A percentile compares a stretch with the other conserved stretches of the same genome.
phyloP scores from a whole-genome alignment of 2,329 filamentous ascomycete species.

The Catunica adiposa region DNA sequence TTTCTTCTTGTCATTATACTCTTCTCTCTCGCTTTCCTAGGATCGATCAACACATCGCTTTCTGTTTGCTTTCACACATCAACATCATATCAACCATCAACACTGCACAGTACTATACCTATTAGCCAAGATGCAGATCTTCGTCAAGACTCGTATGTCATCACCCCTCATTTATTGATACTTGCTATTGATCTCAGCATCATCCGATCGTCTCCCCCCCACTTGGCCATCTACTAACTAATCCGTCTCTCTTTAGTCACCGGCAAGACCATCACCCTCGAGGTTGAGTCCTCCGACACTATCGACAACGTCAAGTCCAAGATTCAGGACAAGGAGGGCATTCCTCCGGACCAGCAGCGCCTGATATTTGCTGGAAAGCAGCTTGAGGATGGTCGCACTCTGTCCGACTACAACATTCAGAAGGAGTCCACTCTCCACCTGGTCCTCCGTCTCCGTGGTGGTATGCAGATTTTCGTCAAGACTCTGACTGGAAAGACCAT shows the following conservation, averaged over 20 bases:
- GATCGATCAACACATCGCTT: background rate
- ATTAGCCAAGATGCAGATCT: slow-evolving; percentile 64
- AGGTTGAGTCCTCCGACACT: slow-evolving; percentile 77
- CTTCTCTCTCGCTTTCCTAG: slow-evolving; percentile 8
- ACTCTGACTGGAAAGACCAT: slow-evolving; percentile 90
- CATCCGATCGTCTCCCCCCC: slow-evolving; percentile 16
- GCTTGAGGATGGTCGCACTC: slow-evolving; percentile 76
- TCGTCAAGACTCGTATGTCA: slow-evolving; percentile 81
- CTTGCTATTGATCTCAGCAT: slow-evolving; percentile 20
- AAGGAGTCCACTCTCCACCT: slow-evolving; percentile 73
- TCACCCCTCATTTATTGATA: background rate
- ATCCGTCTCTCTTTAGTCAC: slow-evolving; percentile 38
- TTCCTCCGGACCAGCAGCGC: slow-evolving; percentile 87
- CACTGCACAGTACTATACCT: slow-evolving; percentile 5
- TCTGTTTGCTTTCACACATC: background rate
- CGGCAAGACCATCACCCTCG: slow-evolving; percentile 74
- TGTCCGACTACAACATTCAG: slow-evolving; percentile 94
- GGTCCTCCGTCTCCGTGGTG: slow-evolving; percentile 66
- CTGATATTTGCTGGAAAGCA: slow-evolving; percentile 91
- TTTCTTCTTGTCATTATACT: background rate
- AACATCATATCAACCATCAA: background rate
- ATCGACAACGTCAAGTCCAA: slow-evolving; percentile 92
- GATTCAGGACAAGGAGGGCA: slow-evolving; percentile 87
- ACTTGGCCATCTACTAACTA: slow-evolving; percentile 27
- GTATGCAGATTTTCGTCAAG: slow-evolving; percentile 74